phyloP scores from a whole-genome alignment of 331 rosid genomes.

The Saraca asoca region DNA sequence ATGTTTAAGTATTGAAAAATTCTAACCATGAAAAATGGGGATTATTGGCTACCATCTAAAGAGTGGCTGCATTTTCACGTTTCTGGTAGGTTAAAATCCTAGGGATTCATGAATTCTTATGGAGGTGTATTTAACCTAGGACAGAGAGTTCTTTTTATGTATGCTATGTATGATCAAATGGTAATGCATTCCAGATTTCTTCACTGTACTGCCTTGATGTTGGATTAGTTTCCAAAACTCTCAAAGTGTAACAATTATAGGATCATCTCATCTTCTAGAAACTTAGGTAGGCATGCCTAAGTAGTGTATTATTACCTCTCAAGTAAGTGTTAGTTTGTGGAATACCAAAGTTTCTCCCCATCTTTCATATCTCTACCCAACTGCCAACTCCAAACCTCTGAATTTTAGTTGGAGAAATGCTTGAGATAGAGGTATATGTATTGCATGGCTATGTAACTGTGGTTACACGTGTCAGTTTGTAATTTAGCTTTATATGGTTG shows the following conservation, averaged over 20 bases:
- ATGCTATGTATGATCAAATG: conserved; percentile 33
- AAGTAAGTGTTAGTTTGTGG: background rate
- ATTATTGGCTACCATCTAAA: conserved; percentile 19
- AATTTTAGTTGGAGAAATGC: no score
- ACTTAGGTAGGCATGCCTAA: no score
- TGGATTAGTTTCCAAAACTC: background rate
- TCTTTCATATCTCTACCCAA: no score
- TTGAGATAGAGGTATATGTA: no score
- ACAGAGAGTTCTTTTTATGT: conserved; percentile 26
- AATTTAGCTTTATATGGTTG: no score
- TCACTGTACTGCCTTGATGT: background rate
- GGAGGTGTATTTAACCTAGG: conserved; percentile 19
- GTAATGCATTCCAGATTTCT: conserved; percentile 31
- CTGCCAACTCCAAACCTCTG: no score
- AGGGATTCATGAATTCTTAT: conserved; percentile 35
- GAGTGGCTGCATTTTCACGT: conserved; percentile 32
- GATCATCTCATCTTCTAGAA: background rate
- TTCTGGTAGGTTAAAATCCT: conserved; percentile 35
- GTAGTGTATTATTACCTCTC: background rate
- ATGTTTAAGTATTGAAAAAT: conserved; percentile 28
- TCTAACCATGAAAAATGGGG: conserved; percentile 45
- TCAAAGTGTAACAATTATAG: background rate
- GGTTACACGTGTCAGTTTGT: no score
- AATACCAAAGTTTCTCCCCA: no score
- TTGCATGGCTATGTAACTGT: no score